Evolutionary conservation across 129 eudicot species (phyloP).

Genomic region (Centrapalus pauciflorus): DNA sequence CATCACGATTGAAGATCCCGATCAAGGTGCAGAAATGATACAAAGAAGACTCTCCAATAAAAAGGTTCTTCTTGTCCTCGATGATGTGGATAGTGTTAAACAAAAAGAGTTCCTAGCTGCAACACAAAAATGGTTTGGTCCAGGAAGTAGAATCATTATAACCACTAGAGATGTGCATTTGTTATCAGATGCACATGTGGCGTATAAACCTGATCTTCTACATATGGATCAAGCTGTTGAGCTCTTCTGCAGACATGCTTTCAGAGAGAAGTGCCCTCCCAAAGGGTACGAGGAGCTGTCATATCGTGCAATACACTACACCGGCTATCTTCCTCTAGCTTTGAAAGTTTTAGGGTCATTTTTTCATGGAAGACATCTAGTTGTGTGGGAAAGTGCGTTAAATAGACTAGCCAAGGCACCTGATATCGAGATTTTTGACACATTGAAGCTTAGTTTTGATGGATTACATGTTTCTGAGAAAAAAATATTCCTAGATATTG

Average conservation of each 20-base stretch:
- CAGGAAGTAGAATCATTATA: too few species aligned
- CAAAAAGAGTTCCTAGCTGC: conserved; percentile 6
- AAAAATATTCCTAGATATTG: conserved; percentile 7
- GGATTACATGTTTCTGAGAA: background rate
- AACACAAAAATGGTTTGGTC: too few species aligned
- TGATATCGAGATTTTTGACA: background rate
- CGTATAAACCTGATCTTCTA: background rate
- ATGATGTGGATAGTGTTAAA: too few species aligned
- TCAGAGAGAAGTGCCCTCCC: conserved; percentile 1
- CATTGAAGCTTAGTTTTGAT: background rate
- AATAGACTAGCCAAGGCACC: background rate
- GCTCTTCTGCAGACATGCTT: conserved; percentile 15
- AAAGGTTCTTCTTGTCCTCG: too few species aligned
- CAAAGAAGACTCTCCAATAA: too few species aligned
- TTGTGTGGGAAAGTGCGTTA: conserved; percentile 9
- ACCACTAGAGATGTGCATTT: conserved; percentile 7
- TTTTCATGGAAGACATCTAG: background rate
- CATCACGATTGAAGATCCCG: too few species aligned
- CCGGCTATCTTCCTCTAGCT: background rate
- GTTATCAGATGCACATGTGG: background rate
- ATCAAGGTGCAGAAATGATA: too few species aligned
- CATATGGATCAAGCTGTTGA: background rate
- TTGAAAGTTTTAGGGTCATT: conserved; percentile 1
- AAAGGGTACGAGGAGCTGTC: background rate
- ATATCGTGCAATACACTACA: background rate